Conservation (phyloP, 2,329 filamentous ascomycete genomes). For the Periconia sp. region DNA sequence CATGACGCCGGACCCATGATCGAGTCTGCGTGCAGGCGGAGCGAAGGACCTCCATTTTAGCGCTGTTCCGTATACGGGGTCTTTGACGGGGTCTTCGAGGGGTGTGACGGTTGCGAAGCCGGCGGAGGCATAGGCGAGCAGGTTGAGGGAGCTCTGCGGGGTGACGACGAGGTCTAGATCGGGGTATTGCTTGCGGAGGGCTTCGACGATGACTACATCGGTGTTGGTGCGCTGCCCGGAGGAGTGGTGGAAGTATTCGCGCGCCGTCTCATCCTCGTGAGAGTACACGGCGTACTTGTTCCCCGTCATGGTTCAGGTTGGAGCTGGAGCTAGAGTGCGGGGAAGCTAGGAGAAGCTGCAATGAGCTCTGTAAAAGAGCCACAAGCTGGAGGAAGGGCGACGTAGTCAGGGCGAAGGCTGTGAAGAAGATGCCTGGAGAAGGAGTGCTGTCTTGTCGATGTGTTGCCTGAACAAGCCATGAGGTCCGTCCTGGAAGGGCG, state of each 20-base stretch:
- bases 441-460: not conserved
- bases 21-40: constrained; percentile 47
- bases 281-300: constrained; percentile 24
- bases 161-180: constrained; percentile 51
- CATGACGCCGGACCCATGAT: constrained; percentile 43
- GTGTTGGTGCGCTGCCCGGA: constrained; percentile 51
- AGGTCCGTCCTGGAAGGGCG: constrained; percentile 14
- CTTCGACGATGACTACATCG: constrained; percentile 51
- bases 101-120: constrained; percentile 50
- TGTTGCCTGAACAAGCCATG: not conserved
- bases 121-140: constrained; percentile 51
- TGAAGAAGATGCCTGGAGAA: not conserved
- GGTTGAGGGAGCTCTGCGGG: constrained; percentile 41
- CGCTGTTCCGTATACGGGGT: constrained; percentile 38
- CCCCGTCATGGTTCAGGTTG: constrained; percentile 31
- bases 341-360: no score
- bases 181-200: constrained; percentile 54
- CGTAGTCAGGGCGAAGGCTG: no score
- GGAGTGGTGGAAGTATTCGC: constrained; percentile 53
- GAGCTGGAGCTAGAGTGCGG: not conserved
- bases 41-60: constrained; percentile 48
- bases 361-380: no score
- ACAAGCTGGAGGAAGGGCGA: not conserved
- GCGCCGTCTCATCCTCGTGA: constrained; percentile 44
- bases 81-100: constrained; percentile 48